phyloP scores from a whole-genome alignment of 129 eudicot species.

The Deinandra increscens region DNA sequence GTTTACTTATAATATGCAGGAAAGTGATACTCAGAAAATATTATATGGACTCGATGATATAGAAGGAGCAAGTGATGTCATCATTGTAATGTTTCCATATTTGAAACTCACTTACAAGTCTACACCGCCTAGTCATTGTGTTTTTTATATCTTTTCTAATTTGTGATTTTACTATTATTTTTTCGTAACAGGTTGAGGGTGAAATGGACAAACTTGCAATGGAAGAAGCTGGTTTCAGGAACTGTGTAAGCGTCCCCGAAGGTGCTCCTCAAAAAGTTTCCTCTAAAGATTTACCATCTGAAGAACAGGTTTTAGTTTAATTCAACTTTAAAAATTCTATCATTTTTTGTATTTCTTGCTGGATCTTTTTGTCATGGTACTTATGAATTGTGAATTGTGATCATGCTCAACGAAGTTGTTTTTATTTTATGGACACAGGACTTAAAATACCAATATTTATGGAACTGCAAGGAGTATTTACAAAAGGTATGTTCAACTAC shows the following conservation, averaged over 20 bases:
- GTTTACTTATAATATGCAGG: conserved; percentile 48
- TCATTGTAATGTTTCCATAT: conserved; percentile 61
- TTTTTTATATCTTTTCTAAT: not conserved
- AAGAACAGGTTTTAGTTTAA: conserved; percentile 30
- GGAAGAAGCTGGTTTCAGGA: conserved; percentile 95
- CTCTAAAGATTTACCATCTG: conserved; percentile 59
- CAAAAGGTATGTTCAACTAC: conserved; percentile 51
- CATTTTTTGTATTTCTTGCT: not conserved
- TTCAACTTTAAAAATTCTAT: not conserved
- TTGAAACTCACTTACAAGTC: conserved; percentile 9
- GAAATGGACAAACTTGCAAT: conserved; percentile 96
- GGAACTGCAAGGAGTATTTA: conserved; percentile 90
- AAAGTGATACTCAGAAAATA: conserved; percentile 65
- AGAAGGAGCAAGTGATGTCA: conserved; percentile 66
- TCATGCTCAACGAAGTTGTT: not conserved
- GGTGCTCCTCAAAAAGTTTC: conserved; percentile 87
- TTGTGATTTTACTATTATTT: not conserved
- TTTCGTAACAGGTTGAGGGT: conserved; percentile 73
- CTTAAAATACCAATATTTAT: conserved; percentile 70
- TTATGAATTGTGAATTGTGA: too few species aligned
- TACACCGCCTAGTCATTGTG: not conserved
- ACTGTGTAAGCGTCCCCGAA: conserved; percentile 97
- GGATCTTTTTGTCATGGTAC: conserved; percentile 6
- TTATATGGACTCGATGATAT: conserved; percentile 92
- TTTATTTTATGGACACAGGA: conserved; percentile 52